These are phyloP conservation scores for Dendrobium chrysotoxum DNA, from an alignment of 106 monocot species.

Conservation along the genomic window DNA sequence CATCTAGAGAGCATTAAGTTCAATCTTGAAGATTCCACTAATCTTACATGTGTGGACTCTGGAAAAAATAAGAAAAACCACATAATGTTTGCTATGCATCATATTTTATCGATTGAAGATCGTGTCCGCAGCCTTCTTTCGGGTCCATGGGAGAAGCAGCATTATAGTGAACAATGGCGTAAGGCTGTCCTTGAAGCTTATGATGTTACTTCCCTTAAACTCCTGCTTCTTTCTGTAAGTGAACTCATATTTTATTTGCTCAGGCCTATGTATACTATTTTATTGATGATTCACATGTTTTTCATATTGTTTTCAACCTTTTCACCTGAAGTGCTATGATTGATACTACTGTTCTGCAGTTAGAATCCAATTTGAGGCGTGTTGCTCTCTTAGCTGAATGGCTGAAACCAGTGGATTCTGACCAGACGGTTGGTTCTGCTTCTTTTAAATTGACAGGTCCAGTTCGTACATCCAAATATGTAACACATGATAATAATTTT, in stretches of 20 bases:
- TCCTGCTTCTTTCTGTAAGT: constrained; percentile 72
- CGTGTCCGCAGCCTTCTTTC: constrained; percentile 51
- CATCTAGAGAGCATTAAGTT: constrained; percentile 28
- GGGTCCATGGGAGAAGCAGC: constrained; percentile 84
- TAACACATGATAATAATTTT: constrained; percentile 45
- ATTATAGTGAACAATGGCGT: constrained; percentile 58
- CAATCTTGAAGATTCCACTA: constrained; percentile 24
- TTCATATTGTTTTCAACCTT: background rate
- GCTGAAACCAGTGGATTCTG: constrained; percentile 62
- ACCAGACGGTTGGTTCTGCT: constrained; percentile 55
- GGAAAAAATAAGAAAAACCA: constrained; percentile 51
- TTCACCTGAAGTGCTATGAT: background rate
- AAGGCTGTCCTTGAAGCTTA: constrained; percentile 53
- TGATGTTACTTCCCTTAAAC: constrained; percentile 51
- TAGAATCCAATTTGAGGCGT: constrained; percentile 80
- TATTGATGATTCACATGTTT: background rate
- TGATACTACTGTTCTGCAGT: constrained; percentile 21
- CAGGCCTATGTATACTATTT: background rate
- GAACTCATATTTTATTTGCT: background rate
- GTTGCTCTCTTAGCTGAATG: constrained; percentile 74
- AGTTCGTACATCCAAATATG: constrained; percentile 20
- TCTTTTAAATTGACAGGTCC: constrained; percentile 34
- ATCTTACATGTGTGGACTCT: constrained; percentile 21
- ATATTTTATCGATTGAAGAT: constrained; percentile 69
- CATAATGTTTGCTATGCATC: constrained; percentile 34